Conservation (phyloP, 2,329 filamentous ascomycete species). For the Didymella pinodella region DNA sequence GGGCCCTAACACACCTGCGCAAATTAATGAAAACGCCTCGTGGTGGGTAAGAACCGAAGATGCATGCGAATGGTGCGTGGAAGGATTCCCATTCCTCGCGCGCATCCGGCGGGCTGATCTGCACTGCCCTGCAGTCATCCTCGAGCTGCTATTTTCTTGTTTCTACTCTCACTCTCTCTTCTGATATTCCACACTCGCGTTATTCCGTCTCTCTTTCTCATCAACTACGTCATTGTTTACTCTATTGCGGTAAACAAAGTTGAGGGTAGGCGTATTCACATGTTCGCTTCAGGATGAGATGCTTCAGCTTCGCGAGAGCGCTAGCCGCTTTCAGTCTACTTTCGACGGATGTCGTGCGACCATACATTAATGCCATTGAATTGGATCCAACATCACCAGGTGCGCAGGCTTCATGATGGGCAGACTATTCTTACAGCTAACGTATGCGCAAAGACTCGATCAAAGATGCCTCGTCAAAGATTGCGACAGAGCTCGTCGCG, state of each 20-base stretch:
- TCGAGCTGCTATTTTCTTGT: constrained; percentile 9
- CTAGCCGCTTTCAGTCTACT: constrained; percentile 39
- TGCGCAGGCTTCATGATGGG: constrained; percentile 12
- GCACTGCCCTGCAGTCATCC: constrained; percentile 2
- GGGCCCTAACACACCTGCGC: neutral
- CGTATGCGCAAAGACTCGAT: constrained; percentile 51
- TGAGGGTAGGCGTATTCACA: constrained; percentile 21
- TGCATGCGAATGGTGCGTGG: constrained; percentile 5
- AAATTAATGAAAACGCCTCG: constrained; percentile 7
- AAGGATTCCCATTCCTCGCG: constrained; percentile 7
- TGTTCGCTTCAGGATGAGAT: constrained; percentile 35
- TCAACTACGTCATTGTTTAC: constrained; percentile 1
- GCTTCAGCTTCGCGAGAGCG: constrained; percentile 37
- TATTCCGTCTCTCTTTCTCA: neutral
- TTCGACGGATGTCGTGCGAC: constrained; percentile 31
- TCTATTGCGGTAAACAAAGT: neutral
- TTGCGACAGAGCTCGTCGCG: constrained; percentile 59
- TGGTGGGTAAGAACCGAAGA: neutral
- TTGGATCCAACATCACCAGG: constrained; percentile 38
- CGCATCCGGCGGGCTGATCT: constrained; percentile 8
- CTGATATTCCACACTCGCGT: neutral
- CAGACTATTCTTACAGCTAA: neutral
- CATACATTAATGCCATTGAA: constrained; percentile 30
- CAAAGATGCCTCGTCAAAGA: constrained; percentile 54
- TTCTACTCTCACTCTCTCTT: constrained; percentile 6